These are phyloP conservation scores for Aureobasidium sp. DNA, from an alignment of 2,329 filamentous ascomycete species.

Conservation along the genomic window DNA sequence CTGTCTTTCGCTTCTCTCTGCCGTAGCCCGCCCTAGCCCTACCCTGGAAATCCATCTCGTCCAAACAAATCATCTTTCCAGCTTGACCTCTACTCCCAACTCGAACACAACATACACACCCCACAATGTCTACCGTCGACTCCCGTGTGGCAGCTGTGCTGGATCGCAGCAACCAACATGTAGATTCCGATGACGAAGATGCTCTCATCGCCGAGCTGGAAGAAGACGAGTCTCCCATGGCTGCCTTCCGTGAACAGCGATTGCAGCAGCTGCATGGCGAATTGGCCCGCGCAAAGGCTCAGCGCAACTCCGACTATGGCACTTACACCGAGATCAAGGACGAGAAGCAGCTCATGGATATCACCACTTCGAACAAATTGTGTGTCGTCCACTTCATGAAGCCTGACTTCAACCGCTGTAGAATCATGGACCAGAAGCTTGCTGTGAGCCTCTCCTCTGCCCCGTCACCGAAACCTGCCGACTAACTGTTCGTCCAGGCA, in stretches of 20 bases:
- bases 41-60: neutral
- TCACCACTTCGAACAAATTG: conserved; percentile 49
- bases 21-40: neutral
- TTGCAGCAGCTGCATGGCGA: conserved; percentile 51
- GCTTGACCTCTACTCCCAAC: neutral
- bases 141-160: conserved; percentile 43
- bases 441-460: conserved; percentile 23
- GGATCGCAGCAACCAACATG: conserved; percentile 30
- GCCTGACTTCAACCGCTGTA: conserved; percentile 53
- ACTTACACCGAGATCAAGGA: conserved; percentile 47
- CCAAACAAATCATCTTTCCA: neutral
- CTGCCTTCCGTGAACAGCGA: conserved; percentile 48
- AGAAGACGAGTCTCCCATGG: conserved; percentile 38
- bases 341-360: conserved; percentile 51
- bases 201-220: conserved; percentile 52
- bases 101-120: neutral
- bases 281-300: conserved; percentile 42
- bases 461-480: too few relatives aligned
- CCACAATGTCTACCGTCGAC: conserved; percentile 39
- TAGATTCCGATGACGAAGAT: conserved; percentile 47
- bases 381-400: conserved; percentile 58
- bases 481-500: conserved; percentile 13
- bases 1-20: neutral
- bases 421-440: conserved; percentile 53
- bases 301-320: conserved; percentile 44